These are phyloP conservation scores for Haplosporangium gracile DNA, from an alignment of 192 early-diverging fungal genomes.

Conservation along the genomic window DNA sequence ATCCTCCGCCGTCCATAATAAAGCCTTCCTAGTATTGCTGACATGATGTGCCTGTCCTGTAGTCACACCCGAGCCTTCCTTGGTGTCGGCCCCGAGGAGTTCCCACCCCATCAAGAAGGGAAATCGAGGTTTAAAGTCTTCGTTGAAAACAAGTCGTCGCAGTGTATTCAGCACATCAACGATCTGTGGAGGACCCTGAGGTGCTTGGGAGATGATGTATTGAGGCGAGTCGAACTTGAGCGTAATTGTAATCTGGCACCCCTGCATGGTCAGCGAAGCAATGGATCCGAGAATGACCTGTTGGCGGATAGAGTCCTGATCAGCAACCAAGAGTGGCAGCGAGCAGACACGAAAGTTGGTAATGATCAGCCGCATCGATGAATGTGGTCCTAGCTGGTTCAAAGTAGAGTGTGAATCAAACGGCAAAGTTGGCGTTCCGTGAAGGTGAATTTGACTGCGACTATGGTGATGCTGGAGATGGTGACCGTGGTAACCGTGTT, in stretches of 20 bases:
- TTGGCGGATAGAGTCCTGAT: neutral
- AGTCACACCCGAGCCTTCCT: neutral
- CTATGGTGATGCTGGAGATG: neutral
- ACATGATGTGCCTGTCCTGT: neutral
- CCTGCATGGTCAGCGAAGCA: constrained; percentile 11
- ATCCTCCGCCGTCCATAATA: constrained; percentile 39
- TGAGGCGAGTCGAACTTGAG: constrained; percentile 31
- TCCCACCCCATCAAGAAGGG: constrained; percentile 20
- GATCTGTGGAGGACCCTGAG: neutral
- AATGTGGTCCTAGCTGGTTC: neutral
- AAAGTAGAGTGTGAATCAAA: neutral
- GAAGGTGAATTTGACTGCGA: constrained; percentile 1
- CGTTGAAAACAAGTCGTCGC: constrained; percentile 15
- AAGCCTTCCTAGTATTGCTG: neutral
- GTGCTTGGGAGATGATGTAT: constrained; percentile 17
- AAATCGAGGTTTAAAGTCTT: constrained; percentile 14
- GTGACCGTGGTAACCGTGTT: neutral
- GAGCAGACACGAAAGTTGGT: constrained; percentile 34
- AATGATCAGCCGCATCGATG: constrained; percentile 4
- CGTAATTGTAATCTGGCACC: constrained; percentile 13
- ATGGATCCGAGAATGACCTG: constrained; percentile 16
- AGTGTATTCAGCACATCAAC: constrained; percentile 14
- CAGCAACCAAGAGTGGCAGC: neutral
- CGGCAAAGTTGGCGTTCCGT: neutral
- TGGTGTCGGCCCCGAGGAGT: neutral